These are phyloP conservation scores for Eremochloa ophiuroides DNA, from an alignment of 176 grass and related monocot species.

Conservation along the genomic window DNA sequence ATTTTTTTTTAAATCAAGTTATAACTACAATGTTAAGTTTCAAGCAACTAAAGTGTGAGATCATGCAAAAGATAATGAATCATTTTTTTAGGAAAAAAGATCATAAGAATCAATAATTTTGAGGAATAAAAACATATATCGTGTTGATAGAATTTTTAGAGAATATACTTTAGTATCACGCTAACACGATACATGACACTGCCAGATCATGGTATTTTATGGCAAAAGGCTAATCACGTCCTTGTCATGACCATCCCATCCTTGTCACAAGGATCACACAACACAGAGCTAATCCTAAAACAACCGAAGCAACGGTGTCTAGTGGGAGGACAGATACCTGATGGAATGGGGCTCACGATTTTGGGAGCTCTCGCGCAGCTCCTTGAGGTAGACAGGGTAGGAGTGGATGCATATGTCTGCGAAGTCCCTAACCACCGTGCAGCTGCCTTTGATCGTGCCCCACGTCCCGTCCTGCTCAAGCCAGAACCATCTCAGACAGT, in stretches of 20 bases:
- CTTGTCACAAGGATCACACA: slow-evolving; percentile 10
- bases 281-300: background rate
- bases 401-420: slow-evolving; percentile 80
- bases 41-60: background rate
- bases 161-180: background rate
- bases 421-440: slow-evolving; percentile 91
- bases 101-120: too few relatives aligned
- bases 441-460: slow-evolving; percentile 91
- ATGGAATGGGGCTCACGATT: slow-evolving; percentile 60
- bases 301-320: background rate
- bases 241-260: slow-evolving; percentile 14
- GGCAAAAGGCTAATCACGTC: background rate
- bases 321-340: slow-evolving; percentile 45
- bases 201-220: background rate
- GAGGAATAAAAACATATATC: background rate
- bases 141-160: background rate
- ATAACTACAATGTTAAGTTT: background rate
- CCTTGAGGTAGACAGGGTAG: slow-evolving; percentile 67
- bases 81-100: too few relatives aligned
- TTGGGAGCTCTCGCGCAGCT: slow-evolving; percentile 55
- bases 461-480: slow-evolving; percentile 82
- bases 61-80: background rate
- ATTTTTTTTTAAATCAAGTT: background rate
- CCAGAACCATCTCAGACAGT: slow-evolving; percentile 11
- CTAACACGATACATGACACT: slow-evolving; percentile 3